Base-by-base conservation (phyloP, 2,329 filamentous ascomycete species). In the Fusarium albosuccineum region DNA sequence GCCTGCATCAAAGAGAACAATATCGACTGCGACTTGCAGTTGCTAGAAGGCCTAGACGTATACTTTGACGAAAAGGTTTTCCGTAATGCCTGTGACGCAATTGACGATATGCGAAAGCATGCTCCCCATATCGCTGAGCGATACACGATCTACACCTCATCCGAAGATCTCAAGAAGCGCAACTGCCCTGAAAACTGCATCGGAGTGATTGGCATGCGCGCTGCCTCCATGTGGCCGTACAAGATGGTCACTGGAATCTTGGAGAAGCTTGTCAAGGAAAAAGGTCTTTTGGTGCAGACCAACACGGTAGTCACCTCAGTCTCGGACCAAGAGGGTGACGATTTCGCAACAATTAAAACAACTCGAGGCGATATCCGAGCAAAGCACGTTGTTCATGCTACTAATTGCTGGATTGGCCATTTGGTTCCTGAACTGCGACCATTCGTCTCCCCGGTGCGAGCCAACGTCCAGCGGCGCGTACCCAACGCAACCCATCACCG, bases 151-250 rank as follows among this genome's bases (percentile, higher is more conserved):
- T 59, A 55, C n/a, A 55, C 50, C 1, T 40, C 45, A 27, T 34
- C 49, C 6, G 55, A 54, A 5, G 59, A 62, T 1, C 51, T 63
- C 39, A 55, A 56, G 22, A 44, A 39, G 22, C 45, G 51, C 27
- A 42, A 63, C 29, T 46, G 39, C 16, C 51, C 60, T 14, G 11
- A 40, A 9, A 40, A 39, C 9, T 59, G 55, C n/a, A 14, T 58
- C 16, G 55, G 60, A n/a, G 60, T 37, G 1, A 53, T 63, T 29
- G 60, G 60, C 5, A 63, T 48, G 33, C 27, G 33, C 10, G 60
- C 60, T 10, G 55, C 42, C 11, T 63, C 55, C 29, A 52, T 56
- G 60, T 63, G 60, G 60, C 60, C 60, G 6, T 63, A 63, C 46
- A 63, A 63, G 45, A 45, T 63, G 50, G 59, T 62, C 1, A 62